A percentile compares a stretch with the other conserved stretches of the same genome.
Conservation (phyloP, 78 protist genomes). For the Pelomyxa schiedti region DNA sequence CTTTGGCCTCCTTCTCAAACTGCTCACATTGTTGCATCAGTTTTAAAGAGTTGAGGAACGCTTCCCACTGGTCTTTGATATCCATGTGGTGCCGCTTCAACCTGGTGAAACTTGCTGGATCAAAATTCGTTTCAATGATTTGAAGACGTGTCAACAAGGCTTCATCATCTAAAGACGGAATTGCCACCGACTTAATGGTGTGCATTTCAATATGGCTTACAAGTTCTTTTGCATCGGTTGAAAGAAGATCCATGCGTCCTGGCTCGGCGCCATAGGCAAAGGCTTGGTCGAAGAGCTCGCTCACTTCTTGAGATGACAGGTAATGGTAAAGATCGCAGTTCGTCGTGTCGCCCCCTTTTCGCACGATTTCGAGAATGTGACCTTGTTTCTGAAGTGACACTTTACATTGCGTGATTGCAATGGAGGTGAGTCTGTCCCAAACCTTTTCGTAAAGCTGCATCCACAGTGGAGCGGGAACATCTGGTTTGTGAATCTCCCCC, state of each 20-base stretch:
- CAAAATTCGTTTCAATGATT: not conserved
- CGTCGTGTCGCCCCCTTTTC: not conserved
- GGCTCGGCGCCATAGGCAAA: not conserved
- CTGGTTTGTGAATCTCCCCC: not conserved
- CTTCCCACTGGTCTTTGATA: too few species aligned
- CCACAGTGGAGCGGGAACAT: not conserved
- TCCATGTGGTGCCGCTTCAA: too few species aligned
- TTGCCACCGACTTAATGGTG: too few species aligned
- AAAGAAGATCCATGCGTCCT: not conserved
- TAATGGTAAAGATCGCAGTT: constrained; percentile 9
- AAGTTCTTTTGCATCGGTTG: not conserved
- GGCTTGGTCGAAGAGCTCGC: constrained; percentile 2
- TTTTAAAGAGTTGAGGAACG: too few species aligned
- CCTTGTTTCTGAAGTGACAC: not conserved
- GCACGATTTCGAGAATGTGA: not conserved
- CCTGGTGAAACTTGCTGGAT: not conserved
- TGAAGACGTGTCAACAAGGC: not conserved
- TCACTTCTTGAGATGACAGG: not conserved
- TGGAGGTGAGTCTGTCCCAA: not conserved
- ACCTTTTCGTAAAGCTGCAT: not conserved
- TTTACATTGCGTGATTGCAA: not conserved
- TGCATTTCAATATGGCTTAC: not conserved
- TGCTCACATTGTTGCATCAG: too few species aligned
- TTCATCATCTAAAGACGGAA: too few species aligned
- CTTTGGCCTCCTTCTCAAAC: constrained; percentile 1